These are phyloP conservation scores for Clausena lansium DNA, from an alignment of 345 rosid genomes.

Conservation along the genomic window DNA sequence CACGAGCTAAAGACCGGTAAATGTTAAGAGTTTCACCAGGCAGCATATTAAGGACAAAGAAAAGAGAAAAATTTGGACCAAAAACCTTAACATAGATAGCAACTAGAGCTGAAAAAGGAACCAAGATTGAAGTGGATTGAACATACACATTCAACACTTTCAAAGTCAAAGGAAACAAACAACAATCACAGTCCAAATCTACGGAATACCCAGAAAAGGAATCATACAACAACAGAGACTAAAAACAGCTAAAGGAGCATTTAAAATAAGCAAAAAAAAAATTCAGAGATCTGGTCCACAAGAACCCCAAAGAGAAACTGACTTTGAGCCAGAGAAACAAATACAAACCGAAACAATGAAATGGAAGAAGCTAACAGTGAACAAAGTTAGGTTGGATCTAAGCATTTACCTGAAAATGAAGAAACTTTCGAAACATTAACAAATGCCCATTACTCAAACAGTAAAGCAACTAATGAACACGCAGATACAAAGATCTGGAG, in stretches of 20 bases:
- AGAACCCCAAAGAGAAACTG: neutral
- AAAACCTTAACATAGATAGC: neutral
- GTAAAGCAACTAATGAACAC: neutral
- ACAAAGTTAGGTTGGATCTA: constrained; percentile 8
- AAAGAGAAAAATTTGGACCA: neutral
- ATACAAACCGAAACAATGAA: neutral
- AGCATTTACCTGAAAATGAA: constrained; percentile 15
- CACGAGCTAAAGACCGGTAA: neutral
- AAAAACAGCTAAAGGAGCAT: neutral
- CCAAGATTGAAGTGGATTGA: neutral
- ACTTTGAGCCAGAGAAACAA: neutral
- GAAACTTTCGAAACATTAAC: constrained; percentile 7
- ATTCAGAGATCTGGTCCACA: constrained; percentile 7
- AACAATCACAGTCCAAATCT: neutral
- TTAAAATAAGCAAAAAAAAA: neutral
- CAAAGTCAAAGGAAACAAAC: neutral
- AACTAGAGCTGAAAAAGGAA: neutral
- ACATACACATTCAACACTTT: neutral
- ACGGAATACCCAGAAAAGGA: neutral
- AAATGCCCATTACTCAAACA: neutral
- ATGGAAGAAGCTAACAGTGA: neutral
- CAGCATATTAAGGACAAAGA: neutral
- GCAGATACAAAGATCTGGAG: constrained; percentile 17
- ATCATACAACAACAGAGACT: neutral
- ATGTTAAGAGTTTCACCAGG: neutral